Percentiles rank a stretch among this genome's conserved stretches.
phyloP scores from a whole-genome alignment of 2,329 filamentous ascomycete genomes.

The Aspergillus sp. region DNA sequence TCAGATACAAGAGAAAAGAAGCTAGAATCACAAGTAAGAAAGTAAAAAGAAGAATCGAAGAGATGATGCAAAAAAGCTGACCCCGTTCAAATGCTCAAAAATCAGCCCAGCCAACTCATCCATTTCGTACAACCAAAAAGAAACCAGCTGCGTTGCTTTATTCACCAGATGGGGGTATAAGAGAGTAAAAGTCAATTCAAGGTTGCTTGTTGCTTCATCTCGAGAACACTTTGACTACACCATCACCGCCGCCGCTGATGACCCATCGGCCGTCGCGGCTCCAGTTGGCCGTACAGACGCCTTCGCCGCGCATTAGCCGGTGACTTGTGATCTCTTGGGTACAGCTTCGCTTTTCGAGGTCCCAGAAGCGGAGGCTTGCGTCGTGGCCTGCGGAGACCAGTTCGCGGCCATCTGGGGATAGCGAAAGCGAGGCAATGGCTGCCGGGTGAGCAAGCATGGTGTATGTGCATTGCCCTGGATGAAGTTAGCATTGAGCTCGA shows the following conservation, averaged over 20 bases:
- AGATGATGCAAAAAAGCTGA: conserved; percentile 26
- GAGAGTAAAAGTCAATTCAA: conserved; percentile 23
- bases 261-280: conserved; percentile 92
- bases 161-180: conserved; percentile 11
- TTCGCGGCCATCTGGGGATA: conserved; percentile 89
- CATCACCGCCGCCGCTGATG: conserved; percentile 88
- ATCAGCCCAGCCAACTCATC: conserved; percentile 28
- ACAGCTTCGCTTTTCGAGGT: conserved; percentile 87
- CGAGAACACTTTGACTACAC: conserved; percentile 83
- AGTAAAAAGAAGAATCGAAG: conserved; percentile 14
- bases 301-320: conserved; percentile 90
- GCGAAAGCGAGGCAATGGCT: conserved; percentile 81
- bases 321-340: conserved; percentile 93
- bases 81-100: conserved; percentile 33
- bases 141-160: conserved; percentile 17
- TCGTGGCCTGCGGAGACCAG: conserved; percentile 95
- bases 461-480: conserved; percentile 91
- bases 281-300: conserved; percentile 91
- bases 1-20: conserved; percentile 1
- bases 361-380: conserved; percentile 93
- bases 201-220: conserved; percentile 26
- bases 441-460: conserved; percentile 96
- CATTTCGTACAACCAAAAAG: conserved; percentile 27
- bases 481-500: conserved; percentile 12
- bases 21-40: conserved; percentile 19